These are phyloP conservation scores for Bryoerythrophyllum caledonicum DNA, from an alignment of 225 moss, liverwort and hornwort genomes.

Conservation along the genomic window DNA sequence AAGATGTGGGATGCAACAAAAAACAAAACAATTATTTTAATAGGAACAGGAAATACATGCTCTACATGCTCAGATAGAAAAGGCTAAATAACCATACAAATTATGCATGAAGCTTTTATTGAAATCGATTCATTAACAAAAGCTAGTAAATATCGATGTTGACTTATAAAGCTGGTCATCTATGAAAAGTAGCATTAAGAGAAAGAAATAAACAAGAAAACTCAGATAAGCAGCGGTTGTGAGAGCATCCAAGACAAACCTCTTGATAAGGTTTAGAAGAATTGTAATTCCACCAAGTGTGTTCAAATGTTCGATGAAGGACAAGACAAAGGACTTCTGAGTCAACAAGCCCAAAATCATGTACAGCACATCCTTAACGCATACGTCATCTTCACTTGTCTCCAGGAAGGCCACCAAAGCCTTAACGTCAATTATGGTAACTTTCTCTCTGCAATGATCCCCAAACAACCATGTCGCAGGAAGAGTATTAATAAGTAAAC, in stretches of 20 bases:
- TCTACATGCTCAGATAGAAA: neutral
- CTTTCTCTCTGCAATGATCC: constrained; percentile 48
- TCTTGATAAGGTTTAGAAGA: constrained; percentile 63
- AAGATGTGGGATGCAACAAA: neutral
- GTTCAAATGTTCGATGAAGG: constrained; percentile 69
- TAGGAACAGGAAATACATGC: neutral
- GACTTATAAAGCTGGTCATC: neutral
- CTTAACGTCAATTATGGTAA: constrained; percentile 51
- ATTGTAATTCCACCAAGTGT: constrained; percentile 67
- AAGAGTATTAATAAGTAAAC: constrained; percentile 3
- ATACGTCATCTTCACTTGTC: constrained; percentile 69
- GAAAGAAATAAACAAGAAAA: neutral
- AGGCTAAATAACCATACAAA: constrained; percentile 1
- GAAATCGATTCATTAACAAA: neutral
- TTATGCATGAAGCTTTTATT: neutral
- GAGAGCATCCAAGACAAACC: constrained; percentile 38
- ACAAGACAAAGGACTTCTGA: constrained; percentile 58
- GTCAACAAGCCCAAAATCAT: constrained; percentile 61
- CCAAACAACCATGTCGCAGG: constrained; percentile 16
- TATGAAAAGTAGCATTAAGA: neutral
- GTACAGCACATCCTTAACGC: constrained; percentile 70
- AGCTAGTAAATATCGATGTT: neutral
- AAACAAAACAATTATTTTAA: neutral
- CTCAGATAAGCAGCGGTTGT: neutral
- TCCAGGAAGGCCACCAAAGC: constrained; percentile 68